Evolutionary conservation across 306 rosid genomes (phyloP).

Genomic region (Leucaena leucocephala): DNA sequence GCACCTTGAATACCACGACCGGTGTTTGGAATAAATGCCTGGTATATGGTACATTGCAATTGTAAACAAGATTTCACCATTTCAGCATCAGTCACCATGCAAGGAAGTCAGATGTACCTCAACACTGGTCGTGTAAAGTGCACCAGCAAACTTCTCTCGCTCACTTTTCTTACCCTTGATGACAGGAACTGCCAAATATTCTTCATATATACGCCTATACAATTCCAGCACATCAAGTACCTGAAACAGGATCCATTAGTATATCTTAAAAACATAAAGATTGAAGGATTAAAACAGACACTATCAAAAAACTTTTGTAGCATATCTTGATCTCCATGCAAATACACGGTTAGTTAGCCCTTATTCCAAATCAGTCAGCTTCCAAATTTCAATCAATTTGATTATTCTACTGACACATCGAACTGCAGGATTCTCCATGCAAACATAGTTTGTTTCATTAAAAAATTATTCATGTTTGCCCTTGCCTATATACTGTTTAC

Average conservation of each 20-base stretch:
- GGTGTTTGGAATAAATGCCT: slow-evolving; percentile 96
- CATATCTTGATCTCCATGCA: background rate
- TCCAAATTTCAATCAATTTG: background rate
- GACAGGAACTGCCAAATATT: slow-evolving; percentile 90
- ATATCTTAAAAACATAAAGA: slow-evolving; percentile 7
- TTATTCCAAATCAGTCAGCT: background rate
- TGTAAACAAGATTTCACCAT: background rate
- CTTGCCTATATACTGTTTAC: background rate
- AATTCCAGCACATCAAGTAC: slow-evolving; percentile 85
- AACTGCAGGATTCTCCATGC: background rate
- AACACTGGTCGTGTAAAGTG: slow-evolving; percentile 97
- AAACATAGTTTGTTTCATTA: background rate
- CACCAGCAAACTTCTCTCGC: slow-evolving; percentile 97
- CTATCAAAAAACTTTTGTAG: background rate
- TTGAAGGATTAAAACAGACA: background rate
- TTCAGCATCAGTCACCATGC: background rate
- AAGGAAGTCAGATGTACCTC: slow-evolving; percentile 63
- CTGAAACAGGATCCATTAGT: slow-evolving; percentile 50
- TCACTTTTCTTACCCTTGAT: slow-evolving; percentile 96
- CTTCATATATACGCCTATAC: slow-evolving; percentile 88
- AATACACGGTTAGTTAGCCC: background rate
- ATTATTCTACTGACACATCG: background rate
- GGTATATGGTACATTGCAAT: slow-evolving; percentile 31
- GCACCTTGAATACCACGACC: slow-evolving; percentile 99
- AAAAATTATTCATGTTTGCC: background rate